These are phyloP conservation scores for Xerocomellus dryophilus DNA, from an alignment of 768 basidiomycete species.

Conservation along the genomic window DNA sequence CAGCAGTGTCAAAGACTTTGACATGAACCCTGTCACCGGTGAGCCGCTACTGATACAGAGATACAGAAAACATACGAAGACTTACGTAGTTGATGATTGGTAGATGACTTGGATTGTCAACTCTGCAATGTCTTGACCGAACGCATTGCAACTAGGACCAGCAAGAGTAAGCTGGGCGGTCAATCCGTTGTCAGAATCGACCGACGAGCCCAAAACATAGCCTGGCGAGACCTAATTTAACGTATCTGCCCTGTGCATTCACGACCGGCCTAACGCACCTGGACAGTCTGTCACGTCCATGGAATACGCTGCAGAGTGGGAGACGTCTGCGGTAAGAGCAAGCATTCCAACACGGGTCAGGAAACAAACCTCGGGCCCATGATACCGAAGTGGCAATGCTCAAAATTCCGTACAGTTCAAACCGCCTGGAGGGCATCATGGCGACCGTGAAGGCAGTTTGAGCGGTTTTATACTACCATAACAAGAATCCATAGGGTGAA, in stretches of 20 bases:
- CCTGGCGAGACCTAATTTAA: slow-evolving; percentile 35
- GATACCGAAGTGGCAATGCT: neutral
- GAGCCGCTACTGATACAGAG: neutral
- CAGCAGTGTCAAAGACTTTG: slow-evolving; percentile 57
- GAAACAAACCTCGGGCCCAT: slow-evolving; percentile 1
- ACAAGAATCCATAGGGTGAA: neutral
- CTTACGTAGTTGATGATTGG: slow-evolving; percentile 49
- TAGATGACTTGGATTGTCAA: slow-evolving; percentile 63
- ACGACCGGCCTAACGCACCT: slow-evolving; percentile 10
- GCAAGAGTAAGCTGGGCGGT: slow-evolving; percentile 51
- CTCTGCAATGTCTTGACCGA: slow-evolving; percentile 53
- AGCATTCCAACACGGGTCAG: neutral
- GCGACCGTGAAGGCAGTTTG: no score
- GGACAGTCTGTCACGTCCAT: slow-evolving; percentile 30
- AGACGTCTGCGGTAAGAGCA: neutral
- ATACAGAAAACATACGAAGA: neutral
- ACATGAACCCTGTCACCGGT: slow-evolving; percentile 53
- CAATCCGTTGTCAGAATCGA: slow-evolving; percentile 45
- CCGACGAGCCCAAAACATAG: slow-evolving; percentile 46
- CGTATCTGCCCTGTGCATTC: neutral
- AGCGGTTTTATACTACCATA: neutral
- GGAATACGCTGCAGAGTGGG: slow-evolving; percentile 11
- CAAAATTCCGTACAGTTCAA: neutral
- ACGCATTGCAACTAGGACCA: slow-evolving; percentile 59
- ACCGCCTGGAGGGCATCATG: neutral